These are phyloP conservation scores for Fusarium penzigii DNA, from an alignment of 2,329 filamentous ascomycete species.

Conservation along the genomic window DNA sequence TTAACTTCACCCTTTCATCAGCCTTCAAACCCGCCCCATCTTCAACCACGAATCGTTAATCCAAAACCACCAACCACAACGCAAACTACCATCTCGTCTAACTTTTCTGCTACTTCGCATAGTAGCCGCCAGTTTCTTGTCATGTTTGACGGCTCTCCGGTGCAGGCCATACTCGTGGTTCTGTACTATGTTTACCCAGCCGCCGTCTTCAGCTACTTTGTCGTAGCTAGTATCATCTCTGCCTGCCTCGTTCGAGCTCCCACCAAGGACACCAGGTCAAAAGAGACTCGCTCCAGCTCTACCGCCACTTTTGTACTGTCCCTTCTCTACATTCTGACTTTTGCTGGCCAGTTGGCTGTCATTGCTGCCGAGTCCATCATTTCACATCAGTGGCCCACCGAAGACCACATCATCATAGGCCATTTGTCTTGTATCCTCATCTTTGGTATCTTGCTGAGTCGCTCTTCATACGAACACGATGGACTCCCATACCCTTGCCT, in stretches of 20 bases:
- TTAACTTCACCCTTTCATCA: neutral
- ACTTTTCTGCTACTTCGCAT: neutral
- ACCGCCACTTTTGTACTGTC: constrained; percentile 43
- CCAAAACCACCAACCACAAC: neutral
- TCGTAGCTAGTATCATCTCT: constrained; percentile 57
- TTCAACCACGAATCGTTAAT: neutral
- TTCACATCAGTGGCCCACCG: constrained; percentile 41
- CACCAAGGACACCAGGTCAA: constrained; percentile 23
- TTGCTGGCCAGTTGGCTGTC: constrained; percentile 46
- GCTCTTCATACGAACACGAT: constrained; percentile 50
- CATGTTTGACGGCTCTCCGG: constrained; percentile 19
- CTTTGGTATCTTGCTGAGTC: constrained; percentile 62
- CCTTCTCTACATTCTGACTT: constrained; percentile 46
- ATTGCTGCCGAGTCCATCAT: constrained; percentile 40
- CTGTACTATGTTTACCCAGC: constrained; percentile 32
- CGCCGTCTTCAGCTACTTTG: constrained; percentile 55
- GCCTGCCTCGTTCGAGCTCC: constrained; percentile 54
- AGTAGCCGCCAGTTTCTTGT: constrained; percentile 2
- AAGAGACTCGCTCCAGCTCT: constrained; percentile 19
- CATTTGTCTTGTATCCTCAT: constrained; percentile 62
- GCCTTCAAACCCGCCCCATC: neutral
- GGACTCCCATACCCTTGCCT: constrained; percentile 64
- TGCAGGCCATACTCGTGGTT: constrained; percentile 19
- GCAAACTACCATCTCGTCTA: neutral
- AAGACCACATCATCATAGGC: constrained; percentile 55